Conservation (phyloP, 306 rosid genomes). For the Erythrophleum fordii region DNA sequence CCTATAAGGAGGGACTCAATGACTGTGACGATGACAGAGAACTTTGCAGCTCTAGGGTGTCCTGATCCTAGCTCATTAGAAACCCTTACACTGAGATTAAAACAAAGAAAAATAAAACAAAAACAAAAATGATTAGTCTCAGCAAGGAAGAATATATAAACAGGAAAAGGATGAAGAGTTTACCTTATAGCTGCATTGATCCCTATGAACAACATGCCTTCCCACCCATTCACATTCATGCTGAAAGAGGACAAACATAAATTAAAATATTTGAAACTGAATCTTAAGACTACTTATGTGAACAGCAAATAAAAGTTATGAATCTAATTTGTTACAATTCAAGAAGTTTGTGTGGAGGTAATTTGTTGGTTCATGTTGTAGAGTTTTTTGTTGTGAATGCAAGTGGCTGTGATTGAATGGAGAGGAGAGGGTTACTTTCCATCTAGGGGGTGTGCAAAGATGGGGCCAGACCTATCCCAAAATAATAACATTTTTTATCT, state of each 20-base stretch:
- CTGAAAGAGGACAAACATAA: constrained; percentile 49
- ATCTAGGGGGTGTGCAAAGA: no score
- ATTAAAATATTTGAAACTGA: neutral
- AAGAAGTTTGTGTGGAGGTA: no score
- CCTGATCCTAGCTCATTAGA: constrained; percentile 96
- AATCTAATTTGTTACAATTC: no score
- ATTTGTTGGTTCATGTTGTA: no score
- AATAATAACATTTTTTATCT: no score
- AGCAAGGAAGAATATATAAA: neutral
- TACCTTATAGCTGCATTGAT: constrained; percentile 97
- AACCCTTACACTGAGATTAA: constrained; percentile 69
- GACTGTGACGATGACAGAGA: constrained; percentile 61
- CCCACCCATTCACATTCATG: constrained; percentile 97
- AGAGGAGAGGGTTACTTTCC: no score
- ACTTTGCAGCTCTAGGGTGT: constrained; percentile 87
- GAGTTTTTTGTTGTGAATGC: no score
- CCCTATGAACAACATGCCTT: constrained; percentile 96
- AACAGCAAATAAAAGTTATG: neutral
- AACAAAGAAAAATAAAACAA: neutral
- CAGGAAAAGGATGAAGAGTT: constrained; percentile 1
- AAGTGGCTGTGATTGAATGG: no score
- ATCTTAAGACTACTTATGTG: neutral
- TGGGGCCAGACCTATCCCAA: no score
- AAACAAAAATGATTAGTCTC: neutral
- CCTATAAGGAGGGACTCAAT: constrained; percentile 74